phyloP scores from a whole-genome alignment of 495 filamentous ascomycete genomes.

The Aspergillus ostianus region DNA sequence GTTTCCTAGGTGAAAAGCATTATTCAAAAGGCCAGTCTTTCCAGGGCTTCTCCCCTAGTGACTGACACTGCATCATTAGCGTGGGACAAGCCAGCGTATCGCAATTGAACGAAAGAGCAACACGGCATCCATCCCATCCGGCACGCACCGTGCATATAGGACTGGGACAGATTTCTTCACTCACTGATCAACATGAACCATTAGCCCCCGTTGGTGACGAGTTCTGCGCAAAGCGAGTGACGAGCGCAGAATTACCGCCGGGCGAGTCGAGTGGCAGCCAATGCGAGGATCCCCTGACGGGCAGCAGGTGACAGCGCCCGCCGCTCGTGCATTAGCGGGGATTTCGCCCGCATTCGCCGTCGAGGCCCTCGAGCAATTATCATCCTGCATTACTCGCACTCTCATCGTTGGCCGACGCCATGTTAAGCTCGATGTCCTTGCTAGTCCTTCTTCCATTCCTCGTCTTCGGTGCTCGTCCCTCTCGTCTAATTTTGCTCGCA shows the following conservation, averaged over 20 bases:
- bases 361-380: neutral
- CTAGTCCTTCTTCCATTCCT: neutral
- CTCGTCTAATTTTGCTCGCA: neutral
- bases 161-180: neutral
- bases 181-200: neutral
- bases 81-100: too few species aligned
- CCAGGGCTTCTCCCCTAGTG: neutral
- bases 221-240: slow-evolving; percentile 11
- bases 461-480: neutral
- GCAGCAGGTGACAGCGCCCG: slow-evolving; percentile 15
- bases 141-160: neutral
- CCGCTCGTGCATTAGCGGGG: slow-evolving; percentile 11
- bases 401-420: slow-evolving; percentile 1
- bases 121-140: neutral
- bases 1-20: neutral
- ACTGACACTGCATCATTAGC: neutral
- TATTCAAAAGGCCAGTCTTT: neutral
- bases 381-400: neutral
- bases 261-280: neutral
- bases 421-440: neutral
- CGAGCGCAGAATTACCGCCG: slow-evolving; percentile 11
- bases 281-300: neutral
- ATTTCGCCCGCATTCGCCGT: neutral
- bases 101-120: neutral
- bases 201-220: neutral